phyloP scores from a whole-genome alignment of 768 basidiomycete genomes.

The Russula virescens region DNA sequence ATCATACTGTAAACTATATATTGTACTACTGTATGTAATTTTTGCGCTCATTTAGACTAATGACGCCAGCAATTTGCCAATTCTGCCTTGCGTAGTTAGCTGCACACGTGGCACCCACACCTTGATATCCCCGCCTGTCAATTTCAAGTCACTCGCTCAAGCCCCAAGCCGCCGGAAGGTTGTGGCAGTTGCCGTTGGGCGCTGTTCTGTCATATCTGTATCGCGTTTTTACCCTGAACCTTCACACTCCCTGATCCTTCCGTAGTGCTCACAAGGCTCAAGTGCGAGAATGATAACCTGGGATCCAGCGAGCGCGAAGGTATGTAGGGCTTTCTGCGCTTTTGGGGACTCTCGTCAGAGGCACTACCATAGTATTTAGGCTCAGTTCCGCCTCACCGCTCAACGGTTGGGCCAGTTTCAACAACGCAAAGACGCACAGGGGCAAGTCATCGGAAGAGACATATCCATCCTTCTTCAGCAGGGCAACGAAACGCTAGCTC shows the following conservation, averaged over 20 bases:
- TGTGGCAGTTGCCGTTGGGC: neutral
- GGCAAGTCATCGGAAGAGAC: constrained; percentile 56
- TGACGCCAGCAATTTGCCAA: too few relatives aligned
- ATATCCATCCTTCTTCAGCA: constrained; percentile 62
- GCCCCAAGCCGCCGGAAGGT: neutral
- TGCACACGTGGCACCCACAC: neutral
- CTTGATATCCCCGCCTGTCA: neutral
- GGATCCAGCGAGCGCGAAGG: constrained; percentile 33
- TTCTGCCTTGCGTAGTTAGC: too few relatives aligned
- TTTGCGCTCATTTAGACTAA: too few relatives aligned
- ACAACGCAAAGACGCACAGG: constrained; percentile 61
- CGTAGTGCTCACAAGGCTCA: neutral
- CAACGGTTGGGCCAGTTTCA: constrained; percentile 66
- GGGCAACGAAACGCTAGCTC: constrained; percentile 55
- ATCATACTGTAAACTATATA: neutral
- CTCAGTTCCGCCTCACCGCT: constrained; percentile 55
- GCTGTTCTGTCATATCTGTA: neutral
- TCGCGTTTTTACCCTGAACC: neutral
- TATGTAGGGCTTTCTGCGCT: constrained; percentile 14
- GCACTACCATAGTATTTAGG: constrained; percentile 35
- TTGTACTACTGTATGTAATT: neutral
- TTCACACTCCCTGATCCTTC: neutral
- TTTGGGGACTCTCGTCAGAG: neutral
- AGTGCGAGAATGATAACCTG: constrained; percentile 27
- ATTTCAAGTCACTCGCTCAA: neutral